These are phyloP conservation scores for Volvox africanus DNA, from an alignment of 139 green algal species.

Conservation along the genomic window DNA sequence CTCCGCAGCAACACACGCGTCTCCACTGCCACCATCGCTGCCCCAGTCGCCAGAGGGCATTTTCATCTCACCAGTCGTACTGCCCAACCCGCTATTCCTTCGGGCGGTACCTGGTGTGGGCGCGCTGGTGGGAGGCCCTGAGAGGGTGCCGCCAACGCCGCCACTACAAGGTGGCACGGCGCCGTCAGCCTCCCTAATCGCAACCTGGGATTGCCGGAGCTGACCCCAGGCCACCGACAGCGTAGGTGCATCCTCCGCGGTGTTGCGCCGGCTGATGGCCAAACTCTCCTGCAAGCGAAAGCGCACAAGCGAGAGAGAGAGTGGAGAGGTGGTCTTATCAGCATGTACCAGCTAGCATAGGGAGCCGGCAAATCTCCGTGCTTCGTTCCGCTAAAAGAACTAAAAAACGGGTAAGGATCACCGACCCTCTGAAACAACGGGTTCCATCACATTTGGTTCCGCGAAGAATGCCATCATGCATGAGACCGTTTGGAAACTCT, in stretches of 20 bases:
- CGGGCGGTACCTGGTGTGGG: neutral
- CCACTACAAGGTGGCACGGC: neutral
- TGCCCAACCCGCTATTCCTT: neutral
- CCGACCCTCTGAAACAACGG: too few species aligned
- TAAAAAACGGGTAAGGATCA: too few species aligned
- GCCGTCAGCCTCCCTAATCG: neutral
- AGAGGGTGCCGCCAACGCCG: too few species aligned
- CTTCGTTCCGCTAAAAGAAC: too few species aligned
- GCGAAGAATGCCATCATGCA: too few species aligned
- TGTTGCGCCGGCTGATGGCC: neutral
- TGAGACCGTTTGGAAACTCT: too few species aligned
- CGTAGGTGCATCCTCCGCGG: neutral
- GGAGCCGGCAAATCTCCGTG: too few species aligned
- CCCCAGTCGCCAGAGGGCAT: neutral
- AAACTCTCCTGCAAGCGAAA: constrained; percentile 35
- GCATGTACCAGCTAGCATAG: too few species aligned
- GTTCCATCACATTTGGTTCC: too few species aligned
- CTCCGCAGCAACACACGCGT: neutral
- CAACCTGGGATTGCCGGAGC: neutral
- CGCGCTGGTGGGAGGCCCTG: neutral
- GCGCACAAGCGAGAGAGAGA: too few species aligned
- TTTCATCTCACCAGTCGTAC: neutral
- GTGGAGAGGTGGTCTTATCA: too few species aligned
- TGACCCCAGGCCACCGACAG: neutral
- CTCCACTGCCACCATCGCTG: constrained; percentile 6